Evolutionary conservation across 345 rosid genomes (phyloP).

Genomic region (Noccaea caerulescens): DNA sequence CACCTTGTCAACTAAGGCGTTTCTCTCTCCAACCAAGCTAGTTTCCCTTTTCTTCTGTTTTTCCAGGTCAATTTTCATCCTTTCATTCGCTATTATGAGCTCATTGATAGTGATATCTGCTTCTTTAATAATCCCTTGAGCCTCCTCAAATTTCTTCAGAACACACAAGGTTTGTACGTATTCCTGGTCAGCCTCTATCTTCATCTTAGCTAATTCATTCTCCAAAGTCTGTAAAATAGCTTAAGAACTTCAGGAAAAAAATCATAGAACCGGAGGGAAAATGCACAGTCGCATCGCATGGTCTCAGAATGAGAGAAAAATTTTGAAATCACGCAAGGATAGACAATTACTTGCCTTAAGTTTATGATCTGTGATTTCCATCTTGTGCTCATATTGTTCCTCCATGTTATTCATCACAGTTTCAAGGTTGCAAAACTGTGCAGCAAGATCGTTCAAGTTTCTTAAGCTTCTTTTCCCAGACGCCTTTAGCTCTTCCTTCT

Average conservation of each 20-base stretch:
- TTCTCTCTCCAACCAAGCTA: slow-evolving; percentile 59
- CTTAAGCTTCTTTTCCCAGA: slow-evolving; percentile 61
- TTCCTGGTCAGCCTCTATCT: slow-evolving; percentile 64
- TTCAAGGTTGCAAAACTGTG: slow-evolving; percentile 57
- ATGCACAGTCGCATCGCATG: slow-evolving; percentile 15
- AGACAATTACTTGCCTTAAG: slow-evolving; percentile 43
- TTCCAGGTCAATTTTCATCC: slow-evolving; percentile 66
- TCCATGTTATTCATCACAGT: slow-evolving; percentile 53
- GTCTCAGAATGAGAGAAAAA: neutral
- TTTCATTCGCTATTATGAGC: slow-evolving; percentile 75
- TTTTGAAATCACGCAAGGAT: slow-evolving; percentile 15
- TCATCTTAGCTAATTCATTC: slow-evolving; percentile 71
- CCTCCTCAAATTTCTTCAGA: slow-evolving; percentile 86
- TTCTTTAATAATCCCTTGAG: slow-evolving; percentile 79
- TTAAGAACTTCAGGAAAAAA: slow-evolving; percentile 18
- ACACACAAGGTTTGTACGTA: slow-evolving; percentile 68
- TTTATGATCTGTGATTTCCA: slow-evolving; percentile 54
- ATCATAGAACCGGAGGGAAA: slow-evolving; percentile 12
- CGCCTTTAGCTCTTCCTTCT: slow-evolving; percentile 64
- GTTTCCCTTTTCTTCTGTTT: slow-evolving; percentile 55
- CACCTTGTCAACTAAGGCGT: slow-evolving; percentile 54
- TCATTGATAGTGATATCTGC: slow-evolving; percentile 85
- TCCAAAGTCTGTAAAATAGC: slow-evolving; percentile 64
- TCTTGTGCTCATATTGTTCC: slow-evolving; percentile 54
- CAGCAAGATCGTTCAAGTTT: slow-evolving; percentile 52